Percentiles rank a stretch among this genome's conserved stretches.
Evolutionary conservation across 1,284 basidiomycete species (phyloP).

Genomic region (Taiwanofungus camphoratus): DNA sequence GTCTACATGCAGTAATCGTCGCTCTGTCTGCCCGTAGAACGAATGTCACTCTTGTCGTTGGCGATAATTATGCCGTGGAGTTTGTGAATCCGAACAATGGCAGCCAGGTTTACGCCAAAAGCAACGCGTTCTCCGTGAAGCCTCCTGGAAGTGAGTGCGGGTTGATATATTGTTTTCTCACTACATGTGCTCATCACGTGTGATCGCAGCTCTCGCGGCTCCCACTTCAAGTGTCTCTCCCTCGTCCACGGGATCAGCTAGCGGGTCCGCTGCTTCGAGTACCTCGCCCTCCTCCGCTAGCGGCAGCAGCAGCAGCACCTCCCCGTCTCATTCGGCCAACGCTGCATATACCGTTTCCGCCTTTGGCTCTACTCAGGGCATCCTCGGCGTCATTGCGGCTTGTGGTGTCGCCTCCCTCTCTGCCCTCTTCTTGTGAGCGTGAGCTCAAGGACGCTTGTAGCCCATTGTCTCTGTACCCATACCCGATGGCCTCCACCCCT

Average conservation of each 20-base stretch:
- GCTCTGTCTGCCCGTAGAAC: constrained; percentile 19
- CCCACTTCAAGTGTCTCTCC: constrained; percentile 5
- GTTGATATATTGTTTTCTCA: constrained; percentile 1
- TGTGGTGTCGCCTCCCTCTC: constrained; percentile 24
- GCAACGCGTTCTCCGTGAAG: constrained; percentile 35
- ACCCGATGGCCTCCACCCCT: no score
- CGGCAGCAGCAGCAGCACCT: constrained; percentile 6
- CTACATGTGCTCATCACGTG: constrained; percentile 7
- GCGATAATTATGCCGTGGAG: constrained; percentile 34
- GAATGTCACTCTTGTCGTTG: constrained; percentile 32
- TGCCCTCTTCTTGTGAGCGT: constrained; percentile 21
- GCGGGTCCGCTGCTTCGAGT: constrained; percentile 6
- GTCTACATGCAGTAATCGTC: no score
- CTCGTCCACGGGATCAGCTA: constrained; percentile 4
- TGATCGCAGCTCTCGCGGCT: background rate
- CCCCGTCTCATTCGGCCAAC: constrained; percentile 12
- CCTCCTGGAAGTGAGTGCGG: constrained; percentile 31
- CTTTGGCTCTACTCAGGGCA: no score
- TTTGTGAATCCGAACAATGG: constrained; percentile 40
- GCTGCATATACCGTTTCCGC: constrained; percentile 7
- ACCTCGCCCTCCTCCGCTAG: constrained; percentile 11
- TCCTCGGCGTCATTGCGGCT: constrained; percentile 20
- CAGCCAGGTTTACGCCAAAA: constrained; percentile 36
- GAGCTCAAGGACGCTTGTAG: no score
- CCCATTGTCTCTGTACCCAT: no score